Conservation (phyloP, 805 yeast species). For the Clavispora asparagi region DNA sequence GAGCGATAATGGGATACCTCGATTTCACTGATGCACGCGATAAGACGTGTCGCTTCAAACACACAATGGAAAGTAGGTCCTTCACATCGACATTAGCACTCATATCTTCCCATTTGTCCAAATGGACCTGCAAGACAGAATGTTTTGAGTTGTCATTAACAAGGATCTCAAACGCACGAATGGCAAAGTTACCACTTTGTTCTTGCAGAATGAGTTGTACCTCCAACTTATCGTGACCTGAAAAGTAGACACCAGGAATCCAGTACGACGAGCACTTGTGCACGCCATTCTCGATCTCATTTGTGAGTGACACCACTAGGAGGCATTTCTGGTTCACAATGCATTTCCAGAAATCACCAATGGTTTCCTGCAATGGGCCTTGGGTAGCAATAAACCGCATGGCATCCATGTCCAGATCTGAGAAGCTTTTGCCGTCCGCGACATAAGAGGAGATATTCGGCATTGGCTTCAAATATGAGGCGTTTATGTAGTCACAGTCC, state of each 20-base stretch:
- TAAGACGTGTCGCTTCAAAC: constrained; percentile 21
- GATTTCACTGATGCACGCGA: constrained; percentile 3
- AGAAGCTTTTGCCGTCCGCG: constrained; percentile 1
- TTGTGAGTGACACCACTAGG: constrained; percentile 69
- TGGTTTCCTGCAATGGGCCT: constrained; percentile 75
- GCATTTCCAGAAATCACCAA: constrained; percentile 83
- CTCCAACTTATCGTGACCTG: constrained; percentile 20
- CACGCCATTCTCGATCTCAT: constrained; percentile 68
- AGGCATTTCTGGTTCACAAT: constrained; percentile 58
- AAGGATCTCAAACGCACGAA: constrained; percentile 13
- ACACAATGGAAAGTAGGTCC: constrained; percentile 48
- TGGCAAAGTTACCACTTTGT: constrained; percentile 8
- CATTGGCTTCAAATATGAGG: constrained; percentile 55
- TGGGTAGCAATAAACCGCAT: constrained; percentile 71
- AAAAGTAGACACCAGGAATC: constrained; percentile 51
- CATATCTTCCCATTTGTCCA: constrained; percentile 80
- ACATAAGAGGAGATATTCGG: background rate
- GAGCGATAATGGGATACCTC: constrained; percentile 39
- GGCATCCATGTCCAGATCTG: constrained; percentile 5
- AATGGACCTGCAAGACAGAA: constrained; percentile 67
- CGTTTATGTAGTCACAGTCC: constrained; percentile 71
- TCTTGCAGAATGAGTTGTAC: constrained; percentile 22
- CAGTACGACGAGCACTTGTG: constrained; percentile 80
- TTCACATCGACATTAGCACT: constrained; percentile 53
- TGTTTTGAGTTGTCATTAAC: constrained; percentile 20